Evolutionary conservation across 192 early-diverging fungal genomes (phyloP), one percentile per base, ranked within the genome.

Genomic region (Umbelopsis isabellina): DNA sequence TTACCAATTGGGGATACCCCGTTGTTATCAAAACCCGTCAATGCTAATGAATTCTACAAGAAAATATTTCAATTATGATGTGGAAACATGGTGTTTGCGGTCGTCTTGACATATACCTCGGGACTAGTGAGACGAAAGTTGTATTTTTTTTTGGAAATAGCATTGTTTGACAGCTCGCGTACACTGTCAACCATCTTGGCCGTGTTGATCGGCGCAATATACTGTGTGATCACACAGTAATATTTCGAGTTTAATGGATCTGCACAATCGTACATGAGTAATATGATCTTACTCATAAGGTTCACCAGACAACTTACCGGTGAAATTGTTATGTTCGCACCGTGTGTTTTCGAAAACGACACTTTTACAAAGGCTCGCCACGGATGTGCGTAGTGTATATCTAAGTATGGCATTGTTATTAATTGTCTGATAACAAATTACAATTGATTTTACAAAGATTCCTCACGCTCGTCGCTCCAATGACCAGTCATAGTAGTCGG

Each of bases 341-440:
- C 90, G 86, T 27, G 94, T 98, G 83, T 98, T 98, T 75, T 96
- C 94, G 67, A 98, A 85, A 8, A 97, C 78, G 0, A 98, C 80
- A 5, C 90, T 88, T 72, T 98, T 98, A 85, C 96, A 98, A 51
- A 98, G 55, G 30, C 30, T 61, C 64, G 49, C 27, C 13, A 41
- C 15, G 20, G 18, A 15, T 47, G 44, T 70, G 58, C n/a, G 45
- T 27, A 49, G 12, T 16, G 53, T 67, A 33, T 53, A 67, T 27
- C 1, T 48, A 46, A 18, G 37, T 49, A 58, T 33, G 10, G 37
- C 10, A 5, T 41, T 41, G 10, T 41, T 41, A 41, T 41, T 9
- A 1, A 41, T 10, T 1, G 6, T 41, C 1, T 41, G 6, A 41
- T 9, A 41, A 41, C 37, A 41, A 41, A 5, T 9, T 41, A 1